Evolutionary conservation across 768 basidiomycete genomes (phyloP).

Genomic region (Dacryopinax primogenitus): DNA sequence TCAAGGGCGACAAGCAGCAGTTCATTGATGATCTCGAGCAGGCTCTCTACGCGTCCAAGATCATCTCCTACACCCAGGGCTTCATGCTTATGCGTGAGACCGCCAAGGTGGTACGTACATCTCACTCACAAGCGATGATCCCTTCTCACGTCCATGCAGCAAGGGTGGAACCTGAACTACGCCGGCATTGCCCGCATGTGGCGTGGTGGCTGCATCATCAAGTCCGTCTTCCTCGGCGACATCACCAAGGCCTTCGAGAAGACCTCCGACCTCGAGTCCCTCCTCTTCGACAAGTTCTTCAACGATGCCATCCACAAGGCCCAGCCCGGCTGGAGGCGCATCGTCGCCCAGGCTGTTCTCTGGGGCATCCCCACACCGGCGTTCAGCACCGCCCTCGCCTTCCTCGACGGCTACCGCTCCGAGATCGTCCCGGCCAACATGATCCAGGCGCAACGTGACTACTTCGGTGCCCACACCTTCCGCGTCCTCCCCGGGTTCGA

Average conservation of each 20-base stretch:
- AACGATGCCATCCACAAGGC: constrained; percentile 89
- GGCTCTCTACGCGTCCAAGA: constrained; percentile 97
- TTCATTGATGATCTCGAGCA: constrained; percentile 99
- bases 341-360: constrained; percentile 87
- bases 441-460: constrained; percentile 95
- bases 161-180: constrained; percentile 88
- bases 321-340: constrained; percentile 95
- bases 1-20: constrained; percentile 95
- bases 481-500: constrained; percentile 83
- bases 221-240: constrained; percentile 90
- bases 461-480: constrained; percentile 99
- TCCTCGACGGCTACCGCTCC: constrained; percentile 98
- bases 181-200: constrained; percentile 98
- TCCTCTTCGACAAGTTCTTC: constrained; percentile 96
- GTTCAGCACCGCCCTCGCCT: constrained; percentile 94
- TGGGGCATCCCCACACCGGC: constrained; percentile 98
- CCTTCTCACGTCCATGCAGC: constrained; percentile 27
- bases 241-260: constrained; percentile 85
- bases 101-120: constrained; percentile 64
- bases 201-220: constrained; percentile 99
- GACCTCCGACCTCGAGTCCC: constrained; percentile 69
- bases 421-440: constrained; percentile 89
- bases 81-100: constrained; percentile 99
- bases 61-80: constrained; percentile 98
- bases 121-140: neutral